These are phyloP conservation scores for Aegilops tauschii DNA, from an alignment of 176 grass and related monocot species.

Conservation along the genomic window DNA sequence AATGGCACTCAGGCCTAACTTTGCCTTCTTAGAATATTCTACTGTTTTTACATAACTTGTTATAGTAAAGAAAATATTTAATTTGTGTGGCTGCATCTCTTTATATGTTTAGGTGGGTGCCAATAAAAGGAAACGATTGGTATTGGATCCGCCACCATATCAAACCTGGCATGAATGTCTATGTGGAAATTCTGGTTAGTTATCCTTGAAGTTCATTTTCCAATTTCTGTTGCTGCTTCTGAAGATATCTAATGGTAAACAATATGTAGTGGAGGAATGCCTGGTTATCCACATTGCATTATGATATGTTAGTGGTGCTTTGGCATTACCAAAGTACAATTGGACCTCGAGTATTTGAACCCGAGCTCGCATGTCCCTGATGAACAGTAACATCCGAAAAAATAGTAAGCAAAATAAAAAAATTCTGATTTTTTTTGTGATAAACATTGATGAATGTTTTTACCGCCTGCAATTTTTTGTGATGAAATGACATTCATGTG, in stretches of 20 bases:
- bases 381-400: no score
- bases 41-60: not conserved
- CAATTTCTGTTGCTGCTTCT: not conserved
- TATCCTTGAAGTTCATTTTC: constrained; percentile 11
- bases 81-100: not conserved
- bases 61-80: constrained; percentile 9
- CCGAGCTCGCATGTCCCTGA: no score
- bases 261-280: not conserved
- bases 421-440: no score
- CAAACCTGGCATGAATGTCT: constrained; percentile 89
- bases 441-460: no score
- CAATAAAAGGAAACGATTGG: constrained; percentile 98
- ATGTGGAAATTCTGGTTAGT: constrained; percentile 86
- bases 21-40: not conserved
- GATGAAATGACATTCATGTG: no score
- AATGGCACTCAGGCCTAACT: not conserved
- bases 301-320: constrained; percentile 1
- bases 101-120: constrained; percentile 74
- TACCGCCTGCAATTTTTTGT: no score
- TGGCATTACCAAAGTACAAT: not conserved
- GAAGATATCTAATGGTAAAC: not conserved
- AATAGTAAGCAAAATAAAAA: no score
- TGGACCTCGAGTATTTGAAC: not conserved
- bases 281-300: not conserved
- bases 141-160: constrained; percentile 99